phyloP scores from a whole-genome alignment of 306 rosid species.

The Casuarina cunninghamiana region DNA sequence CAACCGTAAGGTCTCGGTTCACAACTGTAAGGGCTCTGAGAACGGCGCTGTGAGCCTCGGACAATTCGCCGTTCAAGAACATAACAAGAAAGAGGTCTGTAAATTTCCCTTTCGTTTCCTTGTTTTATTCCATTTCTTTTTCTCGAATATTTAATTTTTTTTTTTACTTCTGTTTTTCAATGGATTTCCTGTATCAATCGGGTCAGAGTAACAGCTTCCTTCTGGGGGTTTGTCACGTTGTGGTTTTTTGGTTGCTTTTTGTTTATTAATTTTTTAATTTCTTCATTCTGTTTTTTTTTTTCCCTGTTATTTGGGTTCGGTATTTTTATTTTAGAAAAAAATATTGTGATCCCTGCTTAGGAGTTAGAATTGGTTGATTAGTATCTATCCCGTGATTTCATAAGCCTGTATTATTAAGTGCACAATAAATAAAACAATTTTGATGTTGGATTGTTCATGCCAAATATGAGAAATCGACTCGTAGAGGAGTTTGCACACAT shows the following conservation, averaged over 20 bases:
- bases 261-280: neutral
- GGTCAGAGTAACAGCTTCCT: neutral
- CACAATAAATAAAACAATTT: neutral
- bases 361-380: too few species aligned
- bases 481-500: too few species aligned
- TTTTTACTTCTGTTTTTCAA: neutral
- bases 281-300: too few species aligned
- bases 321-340: too few species aligned
- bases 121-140: neutral
- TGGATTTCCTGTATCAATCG: neutral
- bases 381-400: too few species aligned
- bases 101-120: too few species aligned
- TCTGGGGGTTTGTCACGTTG: neutral
- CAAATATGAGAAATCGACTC: too few species aligned
- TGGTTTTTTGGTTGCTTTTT: neutral
- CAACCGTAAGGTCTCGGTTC: neutral
- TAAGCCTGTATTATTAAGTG: neutral
- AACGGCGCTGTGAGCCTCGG: constrained; percentile 37
- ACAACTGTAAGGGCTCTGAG: constrained; percentile 15
- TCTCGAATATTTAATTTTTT: neutral
- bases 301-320: too few species aligned
- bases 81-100: constrained; percentile 47
- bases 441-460: neutral
- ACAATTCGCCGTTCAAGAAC: constrained; percentile 54
- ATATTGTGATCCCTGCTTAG: neutral